Conservation (phyloP, 2,329 filamentous ascomycete genomes). For the Fusarium zealandicum region DNA sequence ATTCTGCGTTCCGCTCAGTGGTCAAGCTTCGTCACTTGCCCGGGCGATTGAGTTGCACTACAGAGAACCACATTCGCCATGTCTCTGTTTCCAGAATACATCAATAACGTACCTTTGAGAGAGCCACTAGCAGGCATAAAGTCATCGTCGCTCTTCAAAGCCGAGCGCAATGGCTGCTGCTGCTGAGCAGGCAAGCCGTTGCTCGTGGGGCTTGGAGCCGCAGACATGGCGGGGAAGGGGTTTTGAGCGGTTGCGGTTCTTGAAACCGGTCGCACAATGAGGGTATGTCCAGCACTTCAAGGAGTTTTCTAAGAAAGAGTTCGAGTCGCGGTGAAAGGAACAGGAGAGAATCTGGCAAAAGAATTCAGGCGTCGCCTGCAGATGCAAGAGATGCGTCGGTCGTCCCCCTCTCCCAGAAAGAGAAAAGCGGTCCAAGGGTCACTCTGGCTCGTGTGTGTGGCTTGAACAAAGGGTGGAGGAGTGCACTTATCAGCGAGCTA, state of each 20-base stretch:
- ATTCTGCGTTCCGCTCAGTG: neutral
- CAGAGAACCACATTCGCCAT: neutral
- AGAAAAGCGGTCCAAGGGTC: constrained; percentile 32
- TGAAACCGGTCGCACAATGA: neutral
- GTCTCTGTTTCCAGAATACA: neutral
- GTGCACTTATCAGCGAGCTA: constrained; percentile 34
- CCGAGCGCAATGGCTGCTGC: constrained; percentile 50
- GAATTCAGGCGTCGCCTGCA: constrained; percentile 31
- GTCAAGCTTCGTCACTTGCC: constrained; percentile 9
- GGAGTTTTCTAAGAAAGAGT: constrained; percentile 10
- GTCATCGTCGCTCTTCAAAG: constrained; percentile 55
- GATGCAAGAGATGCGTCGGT: constrained; percentile 35
- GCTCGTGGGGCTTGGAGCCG: constrained; percentile 34
- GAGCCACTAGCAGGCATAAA: constrained; percentile 48
- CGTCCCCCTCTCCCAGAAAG: constrained; percentile 28
- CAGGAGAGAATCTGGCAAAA: constrained; percentile 22
- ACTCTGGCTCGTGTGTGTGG: constrained; percentile 19
- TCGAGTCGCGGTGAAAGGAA: constrained; percentile 17
- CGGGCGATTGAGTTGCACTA: constrained; percentile 14
- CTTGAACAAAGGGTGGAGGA: constrained; percentile 17
- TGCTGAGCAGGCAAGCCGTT: constrained; percentile 27
- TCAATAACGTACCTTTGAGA: constrained; percentile 53
- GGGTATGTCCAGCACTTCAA: neutral
- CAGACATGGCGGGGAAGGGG: constrained; percentile 39
- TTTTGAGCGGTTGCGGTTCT: constrained; percentile 1